phyloP scores from a whole-genome alignment of 2,329 filamentous ascomycete genomes.

The Nectriaceae sp. region DNA sequence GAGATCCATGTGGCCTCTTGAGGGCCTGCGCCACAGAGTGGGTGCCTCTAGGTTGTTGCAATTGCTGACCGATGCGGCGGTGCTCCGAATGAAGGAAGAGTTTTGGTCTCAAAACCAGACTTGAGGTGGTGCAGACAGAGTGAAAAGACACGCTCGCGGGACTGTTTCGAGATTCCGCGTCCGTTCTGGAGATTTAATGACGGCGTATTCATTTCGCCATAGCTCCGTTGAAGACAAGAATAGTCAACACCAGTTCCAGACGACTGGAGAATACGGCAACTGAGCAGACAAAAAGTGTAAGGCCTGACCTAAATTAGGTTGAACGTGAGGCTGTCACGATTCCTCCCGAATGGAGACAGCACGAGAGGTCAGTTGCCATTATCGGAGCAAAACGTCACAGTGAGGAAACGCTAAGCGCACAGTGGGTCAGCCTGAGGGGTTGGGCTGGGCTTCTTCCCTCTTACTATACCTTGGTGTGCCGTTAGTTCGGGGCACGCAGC shows the following conservation, averaged over 20 bases:
- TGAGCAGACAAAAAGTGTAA: not conserved
- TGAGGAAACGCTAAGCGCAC: constrained; percentile 10
- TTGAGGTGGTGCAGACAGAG: too few species aligned
- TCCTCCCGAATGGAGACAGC: constrained; percentile 12
- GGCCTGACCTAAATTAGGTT: constrained; percentile 4
- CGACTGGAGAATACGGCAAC: constrained; percentile 2
- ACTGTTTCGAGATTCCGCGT: too few species aligned
- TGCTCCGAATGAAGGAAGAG: not conserved
- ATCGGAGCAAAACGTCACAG: constrained; percentile 5
- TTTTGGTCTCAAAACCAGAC: too few species aligned
- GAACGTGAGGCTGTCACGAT: constrained; percentile 27
- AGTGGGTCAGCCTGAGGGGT: constrained; percentile 11
- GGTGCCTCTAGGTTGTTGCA: not conserved
- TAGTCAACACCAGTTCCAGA: too few species aligned
- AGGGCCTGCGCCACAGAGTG: not conserved
- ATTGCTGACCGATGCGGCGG: not conserved
- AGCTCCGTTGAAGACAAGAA: too few species aligned
- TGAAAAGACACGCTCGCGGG: too few species aligned
- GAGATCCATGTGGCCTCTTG: not conserved
- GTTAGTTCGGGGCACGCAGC: too few species aligned
- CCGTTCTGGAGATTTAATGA: too few species aligned
- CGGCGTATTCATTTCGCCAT: too few species aligned
- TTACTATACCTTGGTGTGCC: too few species aligned
- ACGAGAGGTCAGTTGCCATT: not conserved
- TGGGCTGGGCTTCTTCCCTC: constrained; percentile 2